Base-by-base conservation (phyloP, 1,284 basidiomycete species). In the Apiotrichum gracile region DNA sequence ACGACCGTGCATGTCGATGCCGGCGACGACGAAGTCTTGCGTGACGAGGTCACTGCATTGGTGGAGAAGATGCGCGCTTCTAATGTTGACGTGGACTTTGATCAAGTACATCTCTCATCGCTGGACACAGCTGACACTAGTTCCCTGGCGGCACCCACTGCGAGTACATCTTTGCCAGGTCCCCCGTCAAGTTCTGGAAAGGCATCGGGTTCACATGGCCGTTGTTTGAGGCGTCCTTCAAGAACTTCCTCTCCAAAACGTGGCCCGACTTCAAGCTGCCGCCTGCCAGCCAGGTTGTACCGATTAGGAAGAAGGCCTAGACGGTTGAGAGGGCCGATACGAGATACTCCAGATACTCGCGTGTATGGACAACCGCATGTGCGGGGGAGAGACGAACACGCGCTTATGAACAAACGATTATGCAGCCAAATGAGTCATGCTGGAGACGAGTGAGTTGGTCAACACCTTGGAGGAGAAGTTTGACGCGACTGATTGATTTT, bases 121-220 rank as follows among this genome's bases (percentile, higher is more conserved):
- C 6, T 5, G 13, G 9, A 22, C 22, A 7, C 8, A 24, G 43
- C 46, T 26, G 34, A 40, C 31, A n/a, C 22, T 17, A 52, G 54
- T 9, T 52, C 13, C 34, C 33, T 1, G 49, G 49, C 8, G 55
- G 52, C 6, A 50, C 52, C 8, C 55, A 57, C 42, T 53, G 55
- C 46, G 55, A 57, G 46, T 57, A 35, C 26, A 41, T 53, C 17
- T 47, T 54, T n/a, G 46, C 34, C 7, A 25, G 45, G 41, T 38
- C 47, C 24, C 42, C 49, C 2, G 5, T 50, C 40, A 47, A 44
- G 22, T 25, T 47, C 5, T 57, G 52, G 48, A 37, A 41, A 1
- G 55, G 52, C 12, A 47, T 49, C 3, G 55, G 55, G 2, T 57
- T 51, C 33, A 47, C 55, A 10, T 57, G 52, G 52, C 51, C 51